Percentiles rank a stretch among this genome's conserved stretches.
Evolutionary conservation across 345 rosid species (phyloP).

Genomic region (sweet orange (Citrus sinensis)): DNA sequence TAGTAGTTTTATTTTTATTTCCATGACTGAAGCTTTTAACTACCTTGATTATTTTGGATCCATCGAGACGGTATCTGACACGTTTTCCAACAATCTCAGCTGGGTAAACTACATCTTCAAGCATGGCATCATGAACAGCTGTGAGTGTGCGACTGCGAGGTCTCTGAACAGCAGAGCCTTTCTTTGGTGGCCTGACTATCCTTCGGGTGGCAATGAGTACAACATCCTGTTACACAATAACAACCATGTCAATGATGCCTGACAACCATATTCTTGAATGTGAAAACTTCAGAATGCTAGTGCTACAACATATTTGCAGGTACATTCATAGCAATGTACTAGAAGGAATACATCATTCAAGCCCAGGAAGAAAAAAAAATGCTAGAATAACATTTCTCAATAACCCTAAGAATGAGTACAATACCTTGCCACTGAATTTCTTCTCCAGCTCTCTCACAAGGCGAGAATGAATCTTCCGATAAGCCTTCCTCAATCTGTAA

Average conservation of each 20-base stretch:
- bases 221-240: constrained; percentile 49
- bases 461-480: constrained; percentile 77
- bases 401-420: not conserved
- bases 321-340: not conserved
- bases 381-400: not conserved
- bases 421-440: constrained; percentile 91
- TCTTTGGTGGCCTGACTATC: constrained; percentile 85
- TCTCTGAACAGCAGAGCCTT: constrained; percentile 84
- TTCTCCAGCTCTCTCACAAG: constrained; percentile 92
- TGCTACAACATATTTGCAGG: not conserved
- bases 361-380: not conserved
- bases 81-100: constrained; percentile 95
- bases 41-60: constrained; percentile 76
- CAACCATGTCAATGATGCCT: not conserved
- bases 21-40: not conserved
- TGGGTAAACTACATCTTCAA: constrained; percentile 79
- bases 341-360: not conserved
- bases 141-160: constrained; percentile 85
- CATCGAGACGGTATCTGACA: constrained; percentile 70
- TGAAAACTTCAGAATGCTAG: not conserved
- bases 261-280: not conserved
- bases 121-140: constrained; percentile 74
- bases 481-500: constrained; percentile 79
- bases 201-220: constrained; percentile 69
- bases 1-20: not conserved